Evolutionary conservation across 129 eudicot species (phyloP), one percentile per base, ranked within the genome.

Genomic region (Flaveria linearis): DNA sequence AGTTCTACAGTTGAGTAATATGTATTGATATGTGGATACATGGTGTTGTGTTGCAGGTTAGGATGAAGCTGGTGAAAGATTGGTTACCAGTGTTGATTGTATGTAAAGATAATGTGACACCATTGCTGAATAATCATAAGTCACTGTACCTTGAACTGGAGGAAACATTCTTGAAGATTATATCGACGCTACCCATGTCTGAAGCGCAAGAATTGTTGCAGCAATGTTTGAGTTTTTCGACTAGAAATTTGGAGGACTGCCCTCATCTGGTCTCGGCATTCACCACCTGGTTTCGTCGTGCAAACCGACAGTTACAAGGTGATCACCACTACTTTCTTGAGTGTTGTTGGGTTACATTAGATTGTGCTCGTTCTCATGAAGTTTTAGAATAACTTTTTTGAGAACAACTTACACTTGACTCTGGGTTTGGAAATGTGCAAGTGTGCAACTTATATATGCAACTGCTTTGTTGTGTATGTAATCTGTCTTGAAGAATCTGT

Each of bases 281-380:
- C 77, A 88, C 89, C 81, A 93, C 98, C 39, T 93, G 98, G 97
- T 93, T 93, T 62, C 91, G 93, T 2, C 96, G 96, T 52, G 92
- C 98, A 49, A 86, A 89, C 51, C 63, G 89, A n/a, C 81, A 69
- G 57, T 73, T 55, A 16, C 85, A 66, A 52, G 56, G 80, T 42
- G 87, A 86, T 58, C 45, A 73, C 6, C 16, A 77, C 71, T 81
- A 45, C 77, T 33, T 77, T 47, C 81, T 74, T 79, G 61, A 74
- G 70, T 9, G 33, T 68, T 47, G 62, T 71, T 39, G 41, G 41
- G 41, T 8, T 36, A 36, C 5, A 50, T 36, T 42, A 23, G 36
- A n/a, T 22, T 33, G 15, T 6, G 7, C 41, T 36, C 41, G 5
- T 56, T 16, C 46, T n/a, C 57, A 51, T 52, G 68, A 63, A 51